Conservation (phyloP, 257 asterid genomes). For the Nicotiana obtusifolia region DNA sequence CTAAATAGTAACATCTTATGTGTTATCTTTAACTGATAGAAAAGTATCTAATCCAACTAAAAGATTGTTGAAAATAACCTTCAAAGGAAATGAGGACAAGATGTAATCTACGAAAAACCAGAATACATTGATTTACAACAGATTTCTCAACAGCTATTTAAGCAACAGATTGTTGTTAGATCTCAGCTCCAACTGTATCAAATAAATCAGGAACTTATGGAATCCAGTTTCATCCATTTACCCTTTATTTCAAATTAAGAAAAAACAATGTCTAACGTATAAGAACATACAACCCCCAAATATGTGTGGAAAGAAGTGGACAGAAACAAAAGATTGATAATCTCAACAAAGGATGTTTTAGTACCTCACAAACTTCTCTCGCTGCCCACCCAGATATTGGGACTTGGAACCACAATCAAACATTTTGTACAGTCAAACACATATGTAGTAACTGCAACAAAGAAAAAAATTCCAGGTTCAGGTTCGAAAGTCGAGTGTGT, state of each 20-base stretch:
- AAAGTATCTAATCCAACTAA: background rate
- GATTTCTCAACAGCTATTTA: background rate
- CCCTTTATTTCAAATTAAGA: background rate
- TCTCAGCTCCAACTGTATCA: background rate
- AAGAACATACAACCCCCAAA: background rate
- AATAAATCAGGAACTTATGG: background rate
- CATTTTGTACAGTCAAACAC: slow-evolving; percentile 36
- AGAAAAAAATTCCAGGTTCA: background rate
- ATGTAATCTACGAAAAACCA: background rate
- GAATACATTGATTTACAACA: background rate
- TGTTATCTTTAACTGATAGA: background rate
- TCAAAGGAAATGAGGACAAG: background rate
- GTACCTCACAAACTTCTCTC: slow-evolving; percentile 72
- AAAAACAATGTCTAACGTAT: background rate
- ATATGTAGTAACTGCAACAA: slow-evolving; percentile 18
- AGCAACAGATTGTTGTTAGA: background rate
- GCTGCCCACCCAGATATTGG: slow-evolving; percentile 61
- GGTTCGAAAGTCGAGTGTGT: background rate
- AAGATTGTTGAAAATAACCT: background rate
- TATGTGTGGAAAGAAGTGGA: background rate
- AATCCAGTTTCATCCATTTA: background rate
- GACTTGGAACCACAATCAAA: slow-evolving; percentile 44
- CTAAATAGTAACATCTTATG: background rate
- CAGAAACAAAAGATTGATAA: background rate
- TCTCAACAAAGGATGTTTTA: background rate